Evolutionary conservation across 495 filamentous ascomycete species (phyloP).

Genomic region (Hypoxylon cercidicola): DNA sequence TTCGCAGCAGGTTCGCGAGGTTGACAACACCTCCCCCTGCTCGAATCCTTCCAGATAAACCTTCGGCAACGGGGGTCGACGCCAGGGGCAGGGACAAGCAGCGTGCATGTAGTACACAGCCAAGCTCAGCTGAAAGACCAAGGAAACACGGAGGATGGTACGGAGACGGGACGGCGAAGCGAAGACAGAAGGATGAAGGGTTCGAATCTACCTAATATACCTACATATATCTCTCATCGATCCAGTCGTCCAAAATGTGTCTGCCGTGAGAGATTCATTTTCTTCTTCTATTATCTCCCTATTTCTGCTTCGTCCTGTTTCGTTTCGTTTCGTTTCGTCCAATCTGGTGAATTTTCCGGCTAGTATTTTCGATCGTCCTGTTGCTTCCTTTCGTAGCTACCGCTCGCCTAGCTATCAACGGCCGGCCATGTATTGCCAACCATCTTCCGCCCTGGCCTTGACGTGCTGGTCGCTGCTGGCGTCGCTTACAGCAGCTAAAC

Average conservation of each 20-base stretch:
- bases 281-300: slow-evolving; percentile 4
- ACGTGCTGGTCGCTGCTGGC: slow-evolving; percentile 27
- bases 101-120: slow-evolving; percentile 1
- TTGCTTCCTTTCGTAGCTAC: slow-evolving; percentile 14
- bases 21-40: slow-evolving; percentile 26
- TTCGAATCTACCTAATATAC: not conserved
- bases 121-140: slow-evolving; percentile 12
- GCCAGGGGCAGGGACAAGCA: not conserved
- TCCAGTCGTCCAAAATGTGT: not conserved
- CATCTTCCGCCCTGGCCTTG: slow-evolving; percentile 12
- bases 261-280: not conserved
- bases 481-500: slow-evolving; percentile 21
- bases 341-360: slow-evolving; percentile 23
- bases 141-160: not conserved
- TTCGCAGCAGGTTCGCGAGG: slow-evolving; percentile 28
- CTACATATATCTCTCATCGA: not conserved
- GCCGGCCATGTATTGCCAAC: slow-evolving; percentile 27
- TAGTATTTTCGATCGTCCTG: slow-evolving; percentile 13
- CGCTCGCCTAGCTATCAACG: not conserved
- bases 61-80: not conserved
- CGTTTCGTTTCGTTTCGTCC: not conserved
- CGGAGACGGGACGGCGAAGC: not conserved
- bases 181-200: not conserved
- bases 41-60: slow-evolving; percentile 28
- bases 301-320: not conserved